These are phyloP conservation scores for Aspergillus leporis DNA, from an alignment of 495 filamentous ascomycete species.

Conservation along the genomic window DNA sequence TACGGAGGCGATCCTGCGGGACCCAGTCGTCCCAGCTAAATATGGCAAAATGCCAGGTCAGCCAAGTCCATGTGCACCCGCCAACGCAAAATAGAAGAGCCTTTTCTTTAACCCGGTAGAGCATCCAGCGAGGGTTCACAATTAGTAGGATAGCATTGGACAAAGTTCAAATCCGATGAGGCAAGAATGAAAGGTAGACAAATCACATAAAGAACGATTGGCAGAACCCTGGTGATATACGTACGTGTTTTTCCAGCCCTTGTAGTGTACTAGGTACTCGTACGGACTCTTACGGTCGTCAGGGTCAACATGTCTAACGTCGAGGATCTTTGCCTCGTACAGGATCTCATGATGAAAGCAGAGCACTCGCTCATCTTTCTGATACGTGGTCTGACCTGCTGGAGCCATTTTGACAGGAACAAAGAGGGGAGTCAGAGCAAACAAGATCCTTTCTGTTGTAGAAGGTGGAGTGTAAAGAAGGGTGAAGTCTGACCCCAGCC, in stretches of 20 bases:
- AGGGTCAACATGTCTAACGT: conserved; percentile 61
- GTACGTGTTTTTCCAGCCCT: conserved; percentile 97
- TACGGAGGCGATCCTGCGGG: conserved; percentile 87
- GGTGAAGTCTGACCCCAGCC: neutral
- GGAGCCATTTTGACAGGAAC: conserved; percentile 55
- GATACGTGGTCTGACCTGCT: conserved; percentile 60
- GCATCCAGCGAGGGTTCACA: neutral
- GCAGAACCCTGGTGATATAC: conserved; percentile 32
- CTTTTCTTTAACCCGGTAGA: neutral
- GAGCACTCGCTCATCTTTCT: conserved; percentile 88
- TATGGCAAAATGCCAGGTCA: conserved; percentile 10
- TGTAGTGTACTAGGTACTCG: conserved; percentile 94
- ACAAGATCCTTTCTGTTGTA: neutral
- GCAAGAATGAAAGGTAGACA: neutral
- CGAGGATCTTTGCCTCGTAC: conserved; percentile 94
- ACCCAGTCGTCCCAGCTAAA: conserved; percentile 98
- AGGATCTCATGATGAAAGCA: conserved; percentile 97
- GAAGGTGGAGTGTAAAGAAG: neutral
- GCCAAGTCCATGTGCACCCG: conserved; percentile 18
- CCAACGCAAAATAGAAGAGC: neutral
- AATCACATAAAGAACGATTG: conserved; percentile 1
- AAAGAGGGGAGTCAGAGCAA: conserved; percentile 1
- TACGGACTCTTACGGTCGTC: conserved; percentile 73
- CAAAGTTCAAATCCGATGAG: neutral
- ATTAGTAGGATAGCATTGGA: neutral